Evolutionary conservation across 371 early-diverging fungal species (phyloP).

Genomic region (Nematocida parisii): DNA sequence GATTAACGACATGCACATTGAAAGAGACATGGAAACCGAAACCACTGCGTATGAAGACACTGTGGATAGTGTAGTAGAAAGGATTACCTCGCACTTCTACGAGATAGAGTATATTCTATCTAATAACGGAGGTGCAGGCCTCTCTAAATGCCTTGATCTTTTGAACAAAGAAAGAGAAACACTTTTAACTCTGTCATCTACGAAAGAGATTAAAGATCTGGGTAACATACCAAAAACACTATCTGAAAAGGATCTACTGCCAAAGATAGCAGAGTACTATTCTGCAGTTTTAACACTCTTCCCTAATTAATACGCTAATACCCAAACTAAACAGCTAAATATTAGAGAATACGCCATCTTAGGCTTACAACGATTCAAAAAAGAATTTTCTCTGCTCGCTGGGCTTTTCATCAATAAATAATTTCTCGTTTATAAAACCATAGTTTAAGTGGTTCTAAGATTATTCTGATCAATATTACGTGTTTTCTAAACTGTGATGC

Average conservation of each 20-base stretch:
- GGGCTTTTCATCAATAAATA: too few relatives aligned
- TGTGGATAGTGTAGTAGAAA: neutral
- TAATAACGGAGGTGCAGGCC: neutral
- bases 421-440: too few relatives aligned
- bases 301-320: neutral
- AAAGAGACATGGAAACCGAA: conserved; percentile 10
- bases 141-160: conserved; percentile 3
- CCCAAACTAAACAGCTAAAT: neutral
- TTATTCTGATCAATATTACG: too few relatives aligned
- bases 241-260: conserved; percentile 2
- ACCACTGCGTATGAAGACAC: conserved; percentile 22
- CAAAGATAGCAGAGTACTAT: neutral
- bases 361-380: too few relatives aligned
- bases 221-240: neutral
- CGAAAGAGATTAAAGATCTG: neutral
- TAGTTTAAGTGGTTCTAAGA: too few relatives aligned
- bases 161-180: conserved; percentile 7
- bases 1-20: conserved; percentile 3
- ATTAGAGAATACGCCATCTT: too few relatives aligned
- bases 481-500: too few relatives aligned
- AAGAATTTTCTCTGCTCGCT: too few relatives aligned
- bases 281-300: neutral
- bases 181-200: neutral
- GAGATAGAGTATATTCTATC: conserved; percentile 1
- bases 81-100: conserved; percentile 4